phyloP scores from a whole-genome alignment of 371 early-diverging fungal genomes.

The Mortierella sp. region DNA sequence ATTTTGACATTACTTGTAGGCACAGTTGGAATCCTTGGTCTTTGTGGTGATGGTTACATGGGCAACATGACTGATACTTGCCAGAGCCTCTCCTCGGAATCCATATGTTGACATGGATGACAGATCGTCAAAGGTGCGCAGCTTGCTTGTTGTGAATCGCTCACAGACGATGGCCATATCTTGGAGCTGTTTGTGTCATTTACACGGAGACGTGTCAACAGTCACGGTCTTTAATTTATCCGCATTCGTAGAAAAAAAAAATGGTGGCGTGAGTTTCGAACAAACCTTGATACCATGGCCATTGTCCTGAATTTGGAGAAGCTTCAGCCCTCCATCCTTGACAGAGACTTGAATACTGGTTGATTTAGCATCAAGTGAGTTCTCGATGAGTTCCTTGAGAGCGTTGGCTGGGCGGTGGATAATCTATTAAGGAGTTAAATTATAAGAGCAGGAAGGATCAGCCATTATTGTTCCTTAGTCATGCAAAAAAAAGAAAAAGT shows the following conservation, averaged over 20 bases:
- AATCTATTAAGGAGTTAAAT: conserved; percentile 64
- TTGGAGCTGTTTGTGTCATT: conserved; percentile 60
- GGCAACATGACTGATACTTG: conserved; percentile 95
- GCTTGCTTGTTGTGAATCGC: conserved; percentile 97
- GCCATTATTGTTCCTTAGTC: conserved; percentile 27
- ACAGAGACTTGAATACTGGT: conserved; percentile 85
- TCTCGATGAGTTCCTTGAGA: conserved; percentile 98
- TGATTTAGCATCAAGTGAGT: conserved; percentile 96
- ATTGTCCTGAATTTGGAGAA: conserved; percentile 96
- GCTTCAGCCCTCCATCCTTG: conserved; percentile 92
- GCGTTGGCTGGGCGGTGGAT: conserved; percentile 96
- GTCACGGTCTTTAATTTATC: conserved; percentile 9
- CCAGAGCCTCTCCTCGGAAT: conserved; percentile 99
- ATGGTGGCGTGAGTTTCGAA: background rate
- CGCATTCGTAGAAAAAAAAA: background rate
- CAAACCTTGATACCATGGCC: conserved; percentile 89
- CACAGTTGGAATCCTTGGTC: conserved; percentile 83
- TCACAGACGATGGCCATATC: conserved; percentile 93
- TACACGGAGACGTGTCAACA: background rate
- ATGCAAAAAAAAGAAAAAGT: conserved; percentile 2
- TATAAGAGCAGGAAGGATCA: background rate
- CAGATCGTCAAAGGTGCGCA: conserved; percentile 90
- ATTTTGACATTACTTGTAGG: conserved; percentile 71
- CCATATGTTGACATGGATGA: conserved; percentile 92
- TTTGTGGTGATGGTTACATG: conserved; percentile 93